These are phyloP conservation scores for Allantophomopsis lycopodina DNA, from an alignment of 2,329 filamentous ascomycete species.

Conservation along the genomic window DNA sequence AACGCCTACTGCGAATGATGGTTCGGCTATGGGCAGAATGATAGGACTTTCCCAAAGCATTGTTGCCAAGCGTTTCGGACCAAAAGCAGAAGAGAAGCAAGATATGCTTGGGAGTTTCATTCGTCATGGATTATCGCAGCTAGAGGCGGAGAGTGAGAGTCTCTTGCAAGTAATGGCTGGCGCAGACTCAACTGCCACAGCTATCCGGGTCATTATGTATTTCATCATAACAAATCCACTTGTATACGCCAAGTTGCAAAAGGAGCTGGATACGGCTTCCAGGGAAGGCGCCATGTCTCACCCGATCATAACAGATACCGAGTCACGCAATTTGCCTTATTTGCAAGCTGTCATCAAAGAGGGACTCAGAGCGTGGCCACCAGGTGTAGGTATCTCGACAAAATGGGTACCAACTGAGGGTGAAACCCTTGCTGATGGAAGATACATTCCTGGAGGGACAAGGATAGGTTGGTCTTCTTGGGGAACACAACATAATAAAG, in stretches of 20 bases:
- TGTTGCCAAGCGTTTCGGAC: constrained; percentile 28
- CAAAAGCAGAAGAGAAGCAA: constrained; percentile 23
- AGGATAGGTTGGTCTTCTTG: constrained; percentile 11
- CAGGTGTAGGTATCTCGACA: constrained; percentile 14
- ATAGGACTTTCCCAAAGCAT: constrained; percentile 32
- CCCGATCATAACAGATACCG: constrained; percentile 1
- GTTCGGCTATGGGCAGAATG: constrained; percentile 22
- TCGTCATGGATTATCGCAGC: constrained; percentile 18
- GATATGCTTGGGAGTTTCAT: constrained; percentile 40
- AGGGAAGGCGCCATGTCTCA: constrained; percentile 18
- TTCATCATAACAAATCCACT: constrained; percentile 33
- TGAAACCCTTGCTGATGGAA: neutral
- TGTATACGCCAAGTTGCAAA: constrained; percentile 28
- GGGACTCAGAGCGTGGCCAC: constrained; percentile 21
- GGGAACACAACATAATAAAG: constrained; percentile 19
- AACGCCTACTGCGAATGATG: constrained; percentile 24
- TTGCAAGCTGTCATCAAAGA: constrained; percentile 32
- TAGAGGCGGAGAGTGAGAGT: constrained; percentile 2
- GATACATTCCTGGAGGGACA: constrained; percentile 3
- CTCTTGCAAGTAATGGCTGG: constrained; percentile 28
- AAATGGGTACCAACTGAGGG: constrained; percentile 5
- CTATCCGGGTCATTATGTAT: constrained; percentile 35
- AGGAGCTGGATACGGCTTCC: constrained; percentile 26
- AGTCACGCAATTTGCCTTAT: constrained; percentile 7
- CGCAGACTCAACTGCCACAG: constrained; percentile 41